These are phyloP conservation scores for Brassica juncea DNA, from an alignment of 345 rosid genomes.

Conservation along the genomic window DNA sequence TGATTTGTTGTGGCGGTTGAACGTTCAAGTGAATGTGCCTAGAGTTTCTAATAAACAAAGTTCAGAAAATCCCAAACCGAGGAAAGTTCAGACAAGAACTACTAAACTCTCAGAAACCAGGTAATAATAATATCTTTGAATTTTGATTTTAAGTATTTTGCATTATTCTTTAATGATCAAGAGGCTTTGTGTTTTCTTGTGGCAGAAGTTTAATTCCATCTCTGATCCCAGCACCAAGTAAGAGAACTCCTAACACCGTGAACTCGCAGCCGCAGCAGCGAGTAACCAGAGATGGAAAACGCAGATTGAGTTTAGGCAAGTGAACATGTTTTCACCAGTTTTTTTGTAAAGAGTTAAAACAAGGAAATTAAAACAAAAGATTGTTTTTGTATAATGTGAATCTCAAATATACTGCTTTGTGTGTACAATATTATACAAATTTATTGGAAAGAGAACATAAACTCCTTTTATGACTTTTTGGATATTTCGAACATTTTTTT, in stretches of 20 bases:
- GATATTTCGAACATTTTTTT: neutral
- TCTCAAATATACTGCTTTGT: neutral
- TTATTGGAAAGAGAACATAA: neutral
- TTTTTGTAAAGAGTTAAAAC: neutral
- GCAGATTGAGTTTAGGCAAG: constrained; percentile 55
- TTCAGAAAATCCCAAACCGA: constrained; percentile 46
- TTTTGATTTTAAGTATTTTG: neutral
- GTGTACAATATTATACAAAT: neutral
- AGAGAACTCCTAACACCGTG: constrained; percentile 48
- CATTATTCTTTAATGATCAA: neutral
- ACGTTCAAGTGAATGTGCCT: constrained; percentile 57
- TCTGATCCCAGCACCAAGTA: constrained; percentile 62
- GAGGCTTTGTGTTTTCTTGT: neutral
- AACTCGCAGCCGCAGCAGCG: constrained; percentile 40
- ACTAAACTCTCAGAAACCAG: constrained; percentile 51
- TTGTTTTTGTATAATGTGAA: constrained; percentile 20
- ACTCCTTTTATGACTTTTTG: neutral
- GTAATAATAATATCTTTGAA: constrained; percentile 38
- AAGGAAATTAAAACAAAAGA: neutral
- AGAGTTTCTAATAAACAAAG: constrained; percentile 46
- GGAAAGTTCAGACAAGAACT: constrained; percentile 54
- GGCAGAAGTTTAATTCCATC: constrained; percentile 74
- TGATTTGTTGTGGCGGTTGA: constrained; percentile 60
- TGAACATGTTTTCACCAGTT: constrained; percentile 38
- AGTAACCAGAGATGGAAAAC: constrained; percentile 47